Evolutionary conservation across 805 yeast genomes (phyloP).

Genomic region (Candida taoyuanica): DNA sequence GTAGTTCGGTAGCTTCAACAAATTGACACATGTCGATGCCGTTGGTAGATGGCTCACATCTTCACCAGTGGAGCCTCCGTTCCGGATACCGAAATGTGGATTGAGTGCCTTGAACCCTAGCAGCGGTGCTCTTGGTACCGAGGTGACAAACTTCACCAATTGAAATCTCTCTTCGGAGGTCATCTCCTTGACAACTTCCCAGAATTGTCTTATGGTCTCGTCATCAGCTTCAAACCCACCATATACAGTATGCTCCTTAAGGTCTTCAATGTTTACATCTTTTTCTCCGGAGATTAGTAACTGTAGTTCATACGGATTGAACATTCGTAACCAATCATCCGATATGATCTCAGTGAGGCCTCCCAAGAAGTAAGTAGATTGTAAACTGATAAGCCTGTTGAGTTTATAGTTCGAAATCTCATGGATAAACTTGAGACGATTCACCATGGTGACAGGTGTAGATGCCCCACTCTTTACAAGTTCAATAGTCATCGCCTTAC

Average conservation of each 20-base stretch:
- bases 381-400: conserved; percentile 55
- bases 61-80: conserved; percentile 41
- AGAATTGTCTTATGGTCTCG: conserved; percentile 58
- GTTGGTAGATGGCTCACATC: conserved; percentile 60
- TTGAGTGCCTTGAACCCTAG: conserved; percentile 71
- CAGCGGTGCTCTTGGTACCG: conserved; percentile 88
- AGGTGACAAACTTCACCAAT: conserved; percentile 83
- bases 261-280: conserved; percentile 67
- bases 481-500: conserved; percentile 42
- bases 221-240: conserved; percentile 59
- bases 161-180: conserved; percentile 54
- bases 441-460: conserved; percentile 51
- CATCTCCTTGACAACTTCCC: conserved; percentile 75
- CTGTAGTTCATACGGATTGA: conserved; percentile 79
- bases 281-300: conserved; percentile 70
- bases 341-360: conserved; percentile 71
- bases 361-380: conserved; percentile 55
- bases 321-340: conserved; percentile 76
- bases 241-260: conserved; percentile 55
- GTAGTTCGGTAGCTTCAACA: conserved; percentile 84
- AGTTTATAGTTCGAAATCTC: conserved; percentile 75
- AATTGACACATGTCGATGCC: conserved; percentile 88
- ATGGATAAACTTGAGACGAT: conserved; percentile 69
- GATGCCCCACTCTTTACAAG: conserved; percentile 57
- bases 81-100: conserved; percentile 79